Base-by-base conservation (phyloP, 768 basidiomycete species). In the Leccinellum luteum region DNA sequence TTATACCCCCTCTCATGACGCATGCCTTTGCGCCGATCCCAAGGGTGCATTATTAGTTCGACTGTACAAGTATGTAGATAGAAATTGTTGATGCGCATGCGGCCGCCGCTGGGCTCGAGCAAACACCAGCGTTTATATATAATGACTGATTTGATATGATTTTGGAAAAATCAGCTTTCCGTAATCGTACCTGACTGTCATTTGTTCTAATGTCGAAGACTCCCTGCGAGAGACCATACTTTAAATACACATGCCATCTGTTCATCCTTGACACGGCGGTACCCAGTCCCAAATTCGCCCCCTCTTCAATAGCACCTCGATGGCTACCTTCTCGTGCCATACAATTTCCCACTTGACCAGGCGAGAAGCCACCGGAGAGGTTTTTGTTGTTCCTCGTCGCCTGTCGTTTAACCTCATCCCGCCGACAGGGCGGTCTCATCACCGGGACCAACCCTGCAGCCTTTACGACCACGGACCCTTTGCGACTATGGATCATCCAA, bases 401-500 rank as follows among this genome's bases (percentile, higher is more conserved):
- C 1, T 27, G 4, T 15, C 8, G 21, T 27, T 23, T 31, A 2
- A n/a, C 28, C 50, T 69, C 15, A 64, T 45, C 49, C n/a, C 10
- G 23, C 9, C 10, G 0, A 17, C 48, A 92, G 87, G 89, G 89
- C 19, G 91, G 90, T 7, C 74, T 95, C 28, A 71, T 95, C 54
- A 84, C 78, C 45, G 92, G 92, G 0, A 79, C 84, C 52, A 85
- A 94, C 65, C 93, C 92, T 1, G 78, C 85, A 1, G 71, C 74
- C 3, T 85, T 86, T 72, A 87, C 89, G 57, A 61, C 78, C 1
- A 56, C 70, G 1, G 91, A 94, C 68, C 92, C 94, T 7, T 66
- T 94, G 60, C 76, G 86, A 15, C 66, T 90, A 68, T 91, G 87
- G 87, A 86, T 89, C 56, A 80, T 91, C 49, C 88, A 91, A 83